These are phyloP conservation scores for Monilinia vaccinii-corymbosi DNA, from an alignment of 2,329 filamentous ascomycete genomes.

Conservation along the genomic window DNA sequence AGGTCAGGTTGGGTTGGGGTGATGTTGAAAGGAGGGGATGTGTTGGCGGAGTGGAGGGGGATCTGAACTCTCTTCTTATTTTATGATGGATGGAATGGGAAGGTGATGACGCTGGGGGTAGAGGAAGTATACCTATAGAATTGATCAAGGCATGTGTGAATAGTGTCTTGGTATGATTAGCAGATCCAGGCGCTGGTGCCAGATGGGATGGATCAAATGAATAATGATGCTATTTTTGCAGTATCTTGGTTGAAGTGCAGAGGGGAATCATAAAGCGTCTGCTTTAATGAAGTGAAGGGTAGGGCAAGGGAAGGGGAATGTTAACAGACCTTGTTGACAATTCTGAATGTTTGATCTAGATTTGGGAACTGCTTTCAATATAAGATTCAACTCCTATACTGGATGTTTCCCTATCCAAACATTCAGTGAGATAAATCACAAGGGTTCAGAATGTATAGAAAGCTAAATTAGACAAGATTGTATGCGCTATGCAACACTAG, in stretches of 20 bases:
- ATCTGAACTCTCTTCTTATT: background rate
- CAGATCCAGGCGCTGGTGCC: background rate
- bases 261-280: background rate
- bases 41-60: background rate
- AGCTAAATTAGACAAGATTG: background rate
- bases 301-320: background rate
- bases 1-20: no score
- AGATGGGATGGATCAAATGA: background rate
- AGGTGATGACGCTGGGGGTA: background rate
- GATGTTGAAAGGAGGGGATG: background rate
- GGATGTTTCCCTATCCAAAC: no score
- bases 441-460: background rate
- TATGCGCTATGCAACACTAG: background rate
- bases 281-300: background rate
- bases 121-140: background rate
- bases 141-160: background rate
- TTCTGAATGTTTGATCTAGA: background rate
- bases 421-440: background rate
- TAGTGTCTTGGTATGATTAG: background rate
- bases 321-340: background rate
- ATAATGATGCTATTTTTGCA: background rate
- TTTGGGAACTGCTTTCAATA: background rate
- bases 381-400: background rate
- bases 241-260: background rate
- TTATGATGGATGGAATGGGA: background rate